Base-by-base conservation (phyloP, 331 rosid species). In the Erythrophleum ivorense region DNA sequence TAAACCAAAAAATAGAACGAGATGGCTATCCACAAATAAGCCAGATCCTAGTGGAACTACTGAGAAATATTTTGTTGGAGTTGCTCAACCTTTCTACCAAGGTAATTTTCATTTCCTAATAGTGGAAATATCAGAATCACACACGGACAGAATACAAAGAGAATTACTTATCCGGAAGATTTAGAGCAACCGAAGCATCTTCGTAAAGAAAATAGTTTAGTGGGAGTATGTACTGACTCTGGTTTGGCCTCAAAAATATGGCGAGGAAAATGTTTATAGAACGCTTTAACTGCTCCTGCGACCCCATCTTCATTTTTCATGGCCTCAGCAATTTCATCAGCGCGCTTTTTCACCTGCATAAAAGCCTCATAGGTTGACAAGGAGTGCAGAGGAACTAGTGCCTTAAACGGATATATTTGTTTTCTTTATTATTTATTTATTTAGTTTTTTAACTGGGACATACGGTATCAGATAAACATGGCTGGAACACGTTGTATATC, bases 251-350 rank as follows among this genome's bases (percentile, higher is more conserved):
- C 54, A 14, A 48, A 11, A 33, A 19, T 68, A 38, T 50, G 78
- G 2, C 2, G 66, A 36, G 83, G 87, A 78, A 85, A 95, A 84
- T 93, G 94, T 81, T 87, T 89, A 77, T 91, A 87, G 84, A 95
- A 95, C 70, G 98, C 96, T 74, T 82, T 83, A 84, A 95, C 98
- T 29, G 98, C 95, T 78, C 97, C 97, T 3, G 41, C 58, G 9
- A 85, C 98, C 31, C 99, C 98, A 67, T 95, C 97, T 83, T 95
- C 98, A 11, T 86, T 77, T 87, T 87, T 92, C 89, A 95, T 91
- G 84, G 92, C 91, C 13, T 88, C 80, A 4, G 99, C 90, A 49
- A 95, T 77, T 79, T 91, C 91, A 68, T 81, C 40, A 12, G 98
- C 94, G 10, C 90, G 79, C 78, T 49, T 75, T 83, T 90, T 91